Evolutionary conservation across 768 basidiomycete genomes (phyloP).

Genomic region (Sporobolomyces phaffii): DNA sequence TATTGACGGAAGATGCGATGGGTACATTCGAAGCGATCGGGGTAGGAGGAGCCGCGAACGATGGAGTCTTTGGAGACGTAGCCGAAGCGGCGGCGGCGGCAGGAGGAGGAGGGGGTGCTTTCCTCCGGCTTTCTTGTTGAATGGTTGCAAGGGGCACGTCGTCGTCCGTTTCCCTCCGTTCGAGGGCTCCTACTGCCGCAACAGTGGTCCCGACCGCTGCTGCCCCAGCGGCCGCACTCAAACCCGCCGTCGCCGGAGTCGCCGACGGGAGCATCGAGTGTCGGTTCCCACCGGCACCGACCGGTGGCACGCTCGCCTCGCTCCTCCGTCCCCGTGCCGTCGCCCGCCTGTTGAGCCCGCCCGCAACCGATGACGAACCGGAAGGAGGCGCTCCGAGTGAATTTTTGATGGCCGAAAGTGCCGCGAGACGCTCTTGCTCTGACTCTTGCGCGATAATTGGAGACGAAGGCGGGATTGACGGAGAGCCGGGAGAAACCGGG

Average conservation of each 20-base stretch:
- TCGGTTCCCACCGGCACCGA: too few relatives aligned
- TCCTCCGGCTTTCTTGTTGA: conserved; percentile 30
- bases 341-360: conserved; percentile 37
- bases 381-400: conserved; percentile 46
- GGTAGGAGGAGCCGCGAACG: neutral
- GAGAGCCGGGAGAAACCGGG: neutral
- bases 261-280: too few relatives aligned
- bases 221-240: neutral
- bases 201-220: too few relatives aligned
- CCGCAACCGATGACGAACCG: conserved; percentile 27
- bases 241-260: neutral
- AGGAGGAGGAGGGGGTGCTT: conserved; percentile 8
- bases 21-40: neutral
- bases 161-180: conserved; percentile 33
- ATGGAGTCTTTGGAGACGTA: neutral
- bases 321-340: conserved; percentile 44
- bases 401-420: conserved; percentile 33
- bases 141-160: conserved; percentile 41
- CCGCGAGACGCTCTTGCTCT: conserved; percentile 13
- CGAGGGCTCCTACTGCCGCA: neutral
- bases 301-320: too few relatives aligned
- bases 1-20: neutral
- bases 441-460: conserved; percentile 12
- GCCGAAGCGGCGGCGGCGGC: neutral
- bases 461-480: neutral